These are phyloP conservation scores for Nidularia pulvinata DNA, from an alignment of 768 basidiomycete species.

Conservation along the genomic window DNA sequence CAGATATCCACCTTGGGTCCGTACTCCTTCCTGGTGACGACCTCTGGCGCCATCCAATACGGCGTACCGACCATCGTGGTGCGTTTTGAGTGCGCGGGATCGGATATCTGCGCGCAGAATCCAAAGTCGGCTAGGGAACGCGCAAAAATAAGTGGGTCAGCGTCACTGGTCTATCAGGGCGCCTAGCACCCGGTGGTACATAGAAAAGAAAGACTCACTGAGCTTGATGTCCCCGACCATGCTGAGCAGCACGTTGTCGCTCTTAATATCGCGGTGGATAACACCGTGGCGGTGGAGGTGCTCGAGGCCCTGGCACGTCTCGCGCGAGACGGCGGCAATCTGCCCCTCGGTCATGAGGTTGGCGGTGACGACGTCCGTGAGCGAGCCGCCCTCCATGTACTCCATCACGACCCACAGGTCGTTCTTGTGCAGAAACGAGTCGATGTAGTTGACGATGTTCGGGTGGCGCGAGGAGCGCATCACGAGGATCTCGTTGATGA, in stretches of 20 bases:
- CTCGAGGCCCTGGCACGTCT: conserved; percentile 90
- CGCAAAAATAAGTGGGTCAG: no score
- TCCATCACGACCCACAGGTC: conserved; percentile 99
- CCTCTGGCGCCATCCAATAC: conserved; percentile 99
- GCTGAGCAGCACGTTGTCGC: conserved; percentile 93
- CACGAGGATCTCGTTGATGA: conserved; percentile 99
- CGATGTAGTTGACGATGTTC: conserved; percentile 99
- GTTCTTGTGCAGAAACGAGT: conserved; percentile 97
- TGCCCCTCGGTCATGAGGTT: conserved; percentile 99
- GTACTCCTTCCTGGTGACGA: conserved; percentile 97
- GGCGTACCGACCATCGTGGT: conserved; percentile 99
- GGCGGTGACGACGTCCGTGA: conserved; percentile 95
- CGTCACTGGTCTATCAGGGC: conserved; percentile 1
- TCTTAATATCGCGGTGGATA: conserved; percentile 99
- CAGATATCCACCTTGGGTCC: conserved; percentile 99
- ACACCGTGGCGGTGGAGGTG: conserved; percentile 96
- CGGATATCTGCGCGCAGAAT: conserved; percentile 97
- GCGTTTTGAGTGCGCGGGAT: conserved; percentile 85
- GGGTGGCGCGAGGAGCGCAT: conserved; percentile 97
- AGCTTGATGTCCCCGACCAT: conserved; percentile 97
- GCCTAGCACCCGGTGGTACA: conserved; percentile 3
- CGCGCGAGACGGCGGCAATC: conserved; percentile 94
- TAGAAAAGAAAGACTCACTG: conserved; percentile 56
- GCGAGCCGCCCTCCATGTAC: conserved; percentile 96
- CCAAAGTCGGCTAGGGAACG: conserved; percentile 97